Evolutionary conservation across 495 filamentous ascomycete genomes (phyloP), one percentile per base, ranked within the genome.

Genomic region (Aspergillus cavernicola): DNA sequence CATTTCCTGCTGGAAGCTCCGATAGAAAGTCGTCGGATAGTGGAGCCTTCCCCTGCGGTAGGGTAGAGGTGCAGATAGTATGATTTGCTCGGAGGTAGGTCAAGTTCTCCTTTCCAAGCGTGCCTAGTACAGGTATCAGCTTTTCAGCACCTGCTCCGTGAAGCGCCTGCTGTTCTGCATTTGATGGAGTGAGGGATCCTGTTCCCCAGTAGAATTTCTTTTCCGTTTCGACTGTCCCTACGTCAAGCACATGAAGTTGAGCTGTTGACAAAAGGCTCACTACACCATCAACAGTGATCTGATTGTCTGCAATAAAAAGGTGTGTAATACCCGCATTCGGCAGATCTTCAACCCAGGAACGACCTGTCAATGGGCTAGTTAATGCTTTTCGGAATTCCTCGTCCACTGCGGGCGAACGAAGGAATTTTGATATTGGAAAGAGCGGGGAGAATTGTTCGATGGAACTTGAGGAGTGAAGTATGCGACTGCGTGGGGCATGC

Each of bases 251-350:
- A 56, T 82, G 68, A 7, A 85, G 66, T 48, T 73, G 63, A 52
- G 60, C 65, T 20, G 81, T 77, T 50, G 70, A 61, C 20, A 85
- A 46, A 15, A 86, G 70, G 36, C 73, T 76, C 6, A 78, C 78
- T 12, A 78, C 65, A 11, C 80, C 82, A 58, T 82, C 79, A 1
- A 81, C 75, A 13, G 77, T 80, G 32, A 87, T 68, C 8, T 68
- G 69, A 52, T 87, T 87, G 31, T 81, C 69, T 22, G 81, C 68
- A 18, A 84, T 75, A 58, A 80, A 80, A 6, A 85, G 69, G 64
- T 85, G 82, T 0, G 81, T 84, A 26, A 85, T 76, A 3, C 82
- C 82, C 5, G 63, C 62, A 56, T 73, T 62, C n/a, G 75, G 64
- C 6, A 80, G 56, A 50, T 79, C 74, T 41, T 84, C 80, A 28